Evolutionary conservation across 148 eudicot species (phyloP).

Genomic region (Selenicereus undatus): DNA sequence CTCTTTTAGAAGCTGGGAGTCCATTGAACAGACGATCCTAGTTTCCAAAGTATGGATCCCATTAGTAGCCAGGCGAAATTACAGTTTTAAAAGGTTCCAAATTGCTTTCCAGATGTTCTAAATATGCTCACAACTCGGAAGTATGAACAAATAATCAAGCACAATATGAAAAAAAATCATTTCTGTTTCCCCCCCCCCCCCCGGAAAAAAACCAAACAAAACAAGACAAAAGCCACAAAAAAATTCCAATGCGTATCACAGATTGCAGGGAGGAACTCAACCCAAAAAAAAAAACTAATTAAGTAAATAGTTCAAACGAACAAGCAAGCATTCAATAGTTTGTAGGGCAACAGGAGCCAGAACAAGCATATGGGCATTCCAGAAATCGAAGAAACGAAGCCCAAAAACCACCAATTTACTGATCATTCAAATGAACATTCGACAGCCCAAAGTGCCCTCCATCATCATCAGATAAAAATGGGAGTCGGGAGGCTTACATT

Average conservation of each 20-base stretch:
- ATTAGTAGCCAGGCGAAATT: neutral
- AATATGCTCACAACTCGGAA: conserved; percentile 1
- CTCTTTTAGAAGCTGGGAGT: neutral
- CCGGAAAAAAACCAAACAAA: neutral
- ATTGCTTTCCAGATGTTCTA: neutral
- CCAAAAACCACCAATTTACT: neutral
- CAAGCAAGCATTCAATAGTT: neutral
- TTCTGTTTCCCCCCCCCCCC: neutral
- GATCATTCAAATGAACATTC: neutral
- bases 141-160: conserved; percentile 4
- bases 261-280: neutral
- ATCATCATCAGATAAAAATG: neutral
- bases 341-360: neutral
- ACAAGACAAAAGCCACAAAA: neutral
- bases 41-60: neutral
- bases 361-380: conserved; percentile 8
- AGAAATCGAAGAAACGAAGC: neutral
- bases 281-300: neutral
- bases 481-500: conserved; percentile 10
- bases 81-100: neutral
- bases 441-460: neutral
- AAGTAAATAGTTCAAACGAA: neutral
- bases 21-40: neutral
- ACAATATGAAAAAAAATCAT: neutral
- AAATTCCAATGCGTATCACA: neutral